These are phyloP conservation scores for Conidiobolus coronatus DNA, from an alignment of 371 early-diverging fungal species.

Conservation along the genomic window DNA sequence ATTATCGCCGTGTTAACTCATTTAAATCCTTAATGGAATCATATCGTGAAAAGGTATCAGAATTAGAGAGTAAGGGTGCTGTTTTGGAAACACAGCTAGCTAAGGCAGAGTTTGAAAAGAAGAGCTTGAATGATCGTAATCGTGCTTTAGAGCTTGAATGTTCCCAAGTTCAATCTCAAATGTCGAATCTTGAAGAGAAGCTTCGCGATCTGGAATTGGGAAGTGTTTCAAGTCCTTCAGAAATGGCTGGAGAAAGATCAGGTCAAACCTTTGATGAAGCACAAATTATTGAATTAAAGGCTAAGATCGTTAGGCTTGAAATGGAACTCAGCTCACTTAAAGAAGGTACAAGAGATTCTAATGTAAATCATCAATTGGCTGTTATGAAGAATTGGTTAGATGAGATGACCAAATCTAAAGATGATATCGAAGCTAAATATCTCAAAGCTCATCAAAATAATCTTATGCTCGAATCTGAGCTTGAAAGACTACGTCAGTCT, in stretches of 20 bases:
- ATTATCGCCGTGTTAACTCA: constrained; percentile 51
- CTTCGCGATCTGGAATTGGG: constrained; percentile 61
- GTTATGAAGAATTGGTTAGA: constrained; percentile 43
- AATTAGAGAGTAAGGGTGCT: constrained; percentile 45
- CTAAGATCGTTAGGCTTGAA: constrained; percentile 46
- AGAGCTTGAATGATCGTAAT: constrained; percentile 30
- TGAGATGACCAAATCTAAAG: constrained; percentile 37
- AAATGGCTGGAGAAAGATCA: constrained; percentile 13
- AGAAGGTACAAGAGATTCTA: constrained; percentile 23
- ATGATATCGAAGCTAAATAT: constrained; percentile 24
- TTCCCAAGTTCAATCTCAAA: constrained; percentile 41
- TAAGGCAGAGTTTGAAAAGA: constrained; percentile 42
- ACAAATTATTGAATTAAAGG: constrained; percentile 18
- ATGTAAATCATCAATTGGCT: constrained; percentile 20
- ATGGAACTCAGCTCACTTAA: constrained; percentile 36
- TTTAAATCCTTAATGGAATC: constrained; percentile 64
- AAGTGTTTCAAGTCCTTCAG: not conserved
- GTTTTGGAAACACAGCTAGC: constrained; percentile 39
- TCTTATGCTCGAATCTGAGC: constrained; percentile 42
- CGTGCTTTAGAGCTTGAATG: constrained; percentile 35
- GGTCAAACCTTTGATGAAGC: constrained; percentile 24
- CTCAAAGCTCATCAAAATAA: constrained; percentile 29
- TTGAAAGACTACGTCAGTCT: constrained; percentile 25
- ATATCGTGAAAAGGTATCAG: constrained; percentile 57
- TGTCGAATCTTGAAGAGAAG: constrained; percentile 50